phyloP scores from a whole-genome alignment of 352 stramenopile genomes.

The Phytophthora rubi region DNA sequence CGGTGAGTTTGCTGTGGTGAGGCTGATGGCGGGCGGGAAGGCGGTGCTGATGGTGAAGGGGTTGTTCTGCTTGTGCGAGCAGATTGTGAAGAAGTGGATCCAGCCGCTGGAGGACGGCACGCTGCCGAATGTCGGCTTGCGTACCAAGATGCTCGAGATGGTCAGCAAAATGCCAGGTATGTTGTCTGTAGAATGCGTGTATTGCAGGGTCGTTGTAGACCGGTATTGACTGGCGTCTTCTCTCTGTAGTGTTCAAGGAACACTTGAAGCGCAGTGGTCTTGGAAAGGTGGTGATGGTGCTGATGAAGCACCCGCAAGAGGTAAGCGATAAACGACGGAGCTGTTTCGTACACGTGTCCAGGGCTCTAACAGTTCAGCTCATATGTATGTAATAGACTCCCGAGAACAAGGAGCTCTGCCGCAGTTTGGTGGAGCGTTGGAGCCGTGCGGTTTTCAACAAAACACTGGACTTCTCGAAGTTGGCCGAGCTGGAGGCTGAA shows the following conservation, averaged over 20 bases:
- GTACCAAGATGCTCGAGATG: constrained; percentile 89
- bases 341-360: background rate
- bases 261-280: constrained; percentile 90
- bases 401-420: constrained; percentile 89
- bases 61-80: background rate
- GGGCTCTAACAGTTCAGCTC: constrained; percentile 5
- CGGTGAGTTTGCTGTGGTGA: constrained; percentile 43
- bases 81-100: constrained; percentile 93
- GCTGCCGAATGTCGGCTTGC: constrained; percentile 84
- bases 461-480: constrained; percentile 87
- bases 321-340: constrained; percentile 28
- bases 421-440: constrained; percentile 86
- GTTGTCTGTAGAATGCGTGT: background rate
- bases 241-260: constrained; percentile 84
- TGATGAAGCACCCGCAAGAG: constrained; percentile 90
- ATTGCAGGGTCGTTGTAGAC: background rate
- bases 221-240: background rate
- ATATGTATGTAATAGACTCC: constrained; percentile 48
- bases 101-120: constrained; percentile 80
- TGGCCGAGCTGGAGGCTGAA: constrained; percentile 85
- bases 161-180: constrained; percentile 76
- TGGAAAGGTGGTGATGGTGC: constrained; percentile 87
- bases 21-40: background rate
- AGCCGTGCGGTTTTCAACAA: constrained; percentile 91
- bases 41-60: background rate